Evolutionary conservation across 2,329 filamentous ascomycete genomes (phyloP).

Genomic region (Cladosporium sp.): DNA sequence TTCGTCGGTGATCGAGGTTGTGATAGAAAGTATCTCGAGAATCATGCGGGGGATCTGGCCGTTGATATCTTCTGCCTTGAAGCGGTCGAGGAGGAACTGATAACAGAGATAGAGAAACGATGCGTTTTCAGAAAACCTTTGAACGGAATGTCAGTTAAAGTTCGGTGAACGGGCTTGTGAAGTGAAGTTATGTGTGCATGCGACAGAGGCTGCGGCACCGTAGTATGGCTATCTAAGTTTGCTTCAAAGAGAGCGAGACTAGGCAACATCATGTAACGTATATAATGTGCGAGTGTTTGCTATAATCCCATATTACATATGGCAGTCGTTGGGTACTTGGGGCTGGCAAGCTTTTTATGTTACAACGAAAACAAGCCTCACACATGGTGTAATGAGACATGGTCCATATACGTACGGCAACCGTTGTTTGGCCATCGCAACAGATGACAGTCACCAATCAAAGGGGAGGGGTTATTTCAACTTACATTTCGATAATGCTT

Average conservation of each 20-base stretch:
- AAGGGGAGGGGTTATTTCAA: conserved; percentile 15
- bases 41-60: conserved; percentile 37
- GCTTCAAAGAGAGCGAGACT: background rate
- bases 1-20: conserved; percentile 58
- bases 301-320: too few species aligned
- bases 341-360: too few species aligned
- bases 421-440: too few species aligned
- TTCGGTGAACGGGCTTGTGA: background rate
- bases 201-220: background rate
- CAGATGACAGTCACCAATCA: too few species aligned
- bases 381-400: too few species aligned
- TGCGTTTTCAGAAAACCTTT: conserved; percentile 27
- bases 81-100: conserved; percentile 45
- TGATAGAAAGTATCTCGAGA: conserved; percentile 56
- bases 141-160: conserved; percentile 7
- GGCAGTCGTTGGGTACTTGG: too few species aligned
- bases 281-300: too few species aligned
- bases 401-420: too few species aligned
- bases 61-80: conserved; percentile 42
- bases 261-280: too few species aligned
- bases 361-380: too few species aligned
- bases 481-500: conserved; percentile 41
- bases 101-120: conserved; percentile 43
- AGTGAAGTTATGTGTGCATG: background rate
- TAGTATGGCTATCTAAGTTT: background rate